A percentile compares a stretch with the other conserved stretches of the same genome.
phyloP scores from a whole-genome alignment of 768 basidiomycete species.

The Leucogyrophana mollusca region DNA sequence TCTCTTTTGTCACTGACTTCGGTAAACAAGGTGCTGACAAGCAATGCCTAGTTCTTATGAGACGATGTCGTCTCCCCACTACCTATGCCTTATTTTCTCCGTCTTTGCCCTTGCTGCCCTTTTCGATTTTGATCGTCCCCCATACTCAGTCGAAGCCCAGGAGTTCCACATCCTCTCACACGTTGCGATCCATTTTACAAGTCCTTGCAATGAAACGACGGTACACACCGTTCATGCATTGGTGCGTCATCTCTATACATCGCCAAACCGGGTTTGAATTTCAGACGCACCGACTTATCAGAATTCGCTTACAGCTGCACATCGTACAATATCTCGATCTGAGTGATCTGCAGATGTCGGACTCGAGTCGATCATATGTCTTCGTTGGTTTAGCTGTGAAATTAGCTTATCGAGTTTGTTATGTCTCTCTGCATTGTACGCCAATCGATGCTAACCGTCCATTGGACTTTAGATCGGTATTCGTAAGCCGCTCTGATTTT shows the following conservation, averaged over 20 bases:
- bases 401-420: slow-evolving; percentile 57
- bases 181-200: slow-evolving; percentile 48
- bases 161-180: slow-evolving; percentile 64
- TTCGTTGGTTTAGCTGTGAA: slow-evolving; percentile 59
- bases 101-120: slow-evolving; percentile 64
- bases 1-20: background rate
- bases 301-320: slow-evolving; percentile 31
- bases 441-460: background rate
- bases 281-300: too few species aligned
- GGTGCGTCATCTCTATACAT: slow-evolving; percentile 41
- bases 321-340: slow-evolving; percentile 52
- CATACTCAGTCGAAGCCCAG: slow-evolving; percentile 52
- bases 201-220: slow-evolving; percentile 47
- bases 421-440: background rate
- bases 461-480: slow-evolving; percentile 45
- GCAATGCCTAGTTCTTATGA: slow-evolving; percentile 36
- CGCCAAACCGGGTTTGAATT: slow-evolving; percentile 31
- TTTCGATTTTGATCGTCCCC: slow-evolving; percentile 50
- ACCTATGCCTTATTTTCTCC: slow-evolving; percentile 61
- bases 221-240: slow-evolving; percentile 52
- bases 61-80: slow-evolving; percentile 42
- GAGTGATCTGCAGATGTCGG: slow-evolving; percentile 47
- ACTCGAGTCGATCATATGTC: slow-evolving; percentile 51
- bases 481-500: slow-evolving; percentile 36
- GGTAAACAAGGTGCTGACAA: slow-evolving; percentile 1